phyloP scores from a whole-genome alignment of 2,329 filamentous ascomycete species.

The Fusarium solani-melongenae region DNA sequence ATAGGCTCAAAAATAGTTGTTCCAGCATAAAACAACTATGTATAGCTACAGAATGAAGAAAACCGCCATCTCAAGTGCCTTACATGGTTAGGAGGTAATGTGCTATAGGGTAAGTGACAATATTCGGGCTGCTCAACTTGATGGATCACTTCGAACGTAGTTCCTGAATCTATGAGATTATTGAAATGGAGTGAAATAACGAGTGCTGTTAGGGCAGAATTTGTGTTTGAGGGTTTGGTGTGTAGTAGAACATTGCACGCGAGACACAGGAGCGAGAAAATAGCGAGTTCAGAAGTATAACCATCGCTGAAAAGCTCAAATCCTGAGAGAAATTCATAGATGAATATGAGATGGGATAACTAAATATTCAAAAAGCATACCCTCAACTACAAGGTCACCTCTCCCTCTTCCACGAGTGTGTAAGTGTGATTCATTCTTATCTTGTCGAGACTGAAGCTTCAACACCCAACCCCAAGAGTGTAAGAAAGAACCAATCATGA shows the following conservation, averaged over 20 bases:
- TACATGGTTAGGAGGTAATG: background rate
- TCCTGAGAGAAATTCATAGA: background rate
- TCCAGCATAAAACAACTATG: background rate
- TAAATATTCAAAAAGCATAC: background rate
- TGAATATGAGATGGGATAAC: background rate
- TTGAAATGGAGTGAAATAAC: background rate
- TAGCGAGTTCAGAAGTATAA: background rate
- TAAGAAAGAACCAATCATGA: background rate
- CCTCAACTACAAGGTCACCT: too few relatives aligned
- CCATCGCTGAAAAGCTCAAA: background rate
- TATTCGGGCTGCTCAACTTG: background rate
- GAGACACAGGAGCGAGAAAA: background rate
- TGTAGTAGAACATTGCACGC: background rate
- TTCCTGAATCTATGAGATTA: background rate
- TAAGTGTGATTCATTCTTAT: background rate
- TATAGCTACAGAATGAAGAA: background rate
- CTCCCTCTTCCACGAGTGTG: too few relatives aligned
- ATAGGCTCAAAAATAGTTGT: background rate
- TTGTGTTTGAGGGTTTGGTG: background rate
- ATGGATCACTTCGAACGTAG: background rate
- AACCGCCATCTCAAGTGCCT: background rate
- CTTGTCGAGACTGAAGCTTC: background rate
- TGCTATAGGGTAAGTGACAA: background rate
- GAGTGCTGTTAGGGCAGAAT: rapidly evolving
- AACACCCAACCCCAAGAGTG: background rate